A percentile compares a stretch with the other conserved stretches of the same genome.
phyloP scores from a whole-genome alignment of 208 protist species.

The Naegleria gruberi region DNA sequence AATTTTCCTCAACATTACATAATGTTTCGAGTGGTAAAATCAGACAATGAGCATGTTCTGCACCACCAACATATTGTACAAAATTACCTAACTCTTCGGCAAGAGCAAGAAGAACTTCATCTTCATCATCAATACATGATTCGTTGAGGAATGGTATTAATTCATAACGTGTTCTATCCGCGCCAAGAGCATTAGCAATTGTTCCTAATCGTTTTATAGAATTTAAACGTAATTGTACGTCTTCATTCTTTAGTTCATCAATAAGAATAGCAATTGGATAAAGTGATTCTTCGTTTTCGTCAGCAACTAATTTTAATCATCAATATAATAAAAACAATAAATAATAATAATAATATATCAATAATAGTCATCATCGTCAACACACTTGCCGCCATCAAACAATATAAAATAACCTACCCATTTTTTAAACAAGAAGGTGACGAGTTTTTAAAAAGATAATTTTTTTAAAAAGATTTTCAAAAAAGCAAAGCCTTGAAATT shows the following conservation, averaged over 20 bases:
- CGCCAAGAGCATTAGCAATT: conserved; percentile 89
- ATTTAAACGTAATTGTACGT: conserved; percentile 86
- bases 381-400: no score
- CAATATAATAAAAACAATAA: no score
- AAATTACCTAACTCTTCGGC: conserved; percentile 93
- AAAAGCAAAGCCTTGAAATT: no score
- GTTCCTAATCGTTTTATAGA: conserved; percentile 90
- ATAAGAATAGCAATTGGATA: conserved; percentile 85
- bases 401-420: no score
- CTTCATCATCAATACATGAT: conserved; percentile 92
- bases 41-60: conserved; percentile 71
- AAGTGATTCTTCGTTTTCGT: not conserved
- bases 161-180: conserved; percentile 86
- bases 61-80: conserved; percentile 87
- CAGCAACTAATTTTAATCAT: not conserved
- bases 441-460: no score
- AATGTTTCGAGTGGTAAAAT: conserved; percentile 86
- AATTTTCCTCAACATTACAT: conserved; percentile 89
- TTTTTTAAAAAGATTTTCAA: no score
- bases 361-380: no score
- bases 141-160: conserved; percentile 91
- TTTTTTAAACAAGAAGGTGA: no score
- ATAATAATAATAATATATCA: no score
- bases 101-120: conserved; percentile 93
- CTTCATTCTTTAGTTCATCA: conserved; percentile 88